Base-by-base conservation (phyloP, 805 yeast genomes). In the Barnettozyma vustinii region DNA sequence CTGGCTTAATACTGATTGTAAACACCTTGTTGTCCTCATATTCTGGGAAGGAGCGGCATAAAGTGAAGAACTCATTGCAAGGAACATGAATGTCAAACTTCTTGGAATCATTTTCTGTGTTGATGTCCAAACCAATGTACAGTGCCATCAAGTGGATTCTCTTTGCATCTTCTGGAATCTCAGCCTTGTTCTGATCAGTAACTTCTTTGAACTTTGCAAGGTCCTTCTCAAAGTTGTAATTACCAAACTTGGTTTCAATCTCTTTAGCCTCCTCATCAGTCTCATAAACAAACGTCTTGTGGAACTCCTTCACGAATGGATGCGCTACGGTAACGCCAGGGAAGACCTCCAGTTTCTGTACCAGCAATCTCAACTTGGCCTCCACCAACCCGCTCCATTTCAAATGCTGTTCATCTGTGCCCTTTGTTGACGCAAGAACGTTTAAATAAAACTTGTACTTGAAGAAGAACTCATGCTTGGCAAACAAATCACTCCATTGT, bases 341-440 rank as follows among this genome's bases (percentile, higher is more conserved):
- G 19, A 83, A 69, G 5, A 79, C 73, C 64, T 94, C 99, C 44
- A 94, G 74, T 63, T 90, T 94, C 57, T 79, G 85, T 32, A 94
- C 96, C 32, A 94, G 66, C 39, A 85, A 68, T 56, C 99, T 78
- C 40, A 92, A 65, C 66, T 85, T 88, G 58, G 96, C 83, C 66
- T 94, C 98, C 10, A 94, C 92, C 71, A 92, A 72, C 9, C 99
- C 98, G 56, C 88, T 81, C 95, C 96, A 94, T 58, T 85, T 86
- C 49, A 83, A 68, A 60, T 92, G 97, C 48, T 90, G 90, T 62
- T 90, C 98, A 49, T 79, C 78, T 1, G 77, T 69, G 8, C 84
- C 86, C 52, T 72, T 75, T 0, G 97, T 85, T 2, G 87, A 81
- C 0, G 90, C 92, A 48, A 87, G 81, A 3, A 92, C 74, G 30